Conservation (phyloP, 192 early-diverging fungal genomes). For the Umbelopsis vinacea region DNA sequence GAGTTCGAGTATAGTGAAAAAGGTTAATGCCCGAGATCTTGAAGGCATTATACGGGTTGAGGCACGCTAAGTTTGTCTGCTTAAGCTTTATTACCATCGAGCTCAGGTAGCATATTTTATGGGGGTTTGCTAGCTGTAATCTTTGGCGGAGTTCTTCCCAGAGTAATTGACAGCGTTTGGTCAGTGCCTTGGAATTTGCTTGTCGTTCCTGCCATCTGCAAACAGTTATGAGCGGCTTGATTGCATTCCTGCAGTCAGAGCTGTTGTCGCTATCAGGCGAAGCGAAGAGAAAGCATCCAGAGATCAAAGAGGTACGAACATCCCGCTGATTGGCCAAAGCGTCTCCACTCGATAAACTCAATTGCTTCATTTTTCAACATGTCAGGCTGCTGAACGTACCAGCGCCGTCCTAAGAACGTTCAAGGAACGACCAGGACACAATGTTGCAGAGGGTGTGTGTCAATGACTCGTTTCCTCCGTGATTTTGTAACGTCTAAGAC, state of each 20-base stretch:
- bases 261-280: conserved; percentile 85
- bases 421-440: conserved; percentile 56
- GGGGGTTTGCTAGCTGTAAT: background rate
- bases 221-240: conserved; percentile 51
- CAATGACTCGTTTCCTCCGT: conserved; percentile 19
- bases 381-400: conserved; percentile 70
- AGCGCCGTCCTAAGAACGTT: conserved; percentile 59
- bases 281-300: conserved; percentile 85
- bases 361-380: conserved; percentile 22
- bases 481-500: conserved; percentile 3
- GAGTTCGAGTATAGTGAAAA: too few relatives aligned
- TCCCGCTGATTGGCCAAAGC: background rate
- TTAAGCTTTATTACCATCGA: too few relatives aligned
- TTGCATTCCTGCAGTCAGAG: conserved; percentile 74
- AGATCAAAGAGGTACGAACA: conserved; percentile 89
- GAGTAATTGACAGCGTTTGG: conserved; percentile 3
- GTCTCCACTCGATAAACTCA: background rate
- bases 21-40: background rate
- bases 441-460: conserved; percentile 47
- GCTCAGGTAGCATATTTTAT: background rate
- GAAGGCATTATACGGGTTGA: too few relatives aligned
- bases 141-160: background rate
- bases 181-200: conserved; percentile 8
- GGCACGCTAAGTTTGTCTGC: too few relatives aligned
- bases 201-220: conserved; percentile 11